Evolutionary conservation across 495 filamentous ascomycete genomes (phyloP).

Genomic region (Hypoxylon cercidicola): DNA sequence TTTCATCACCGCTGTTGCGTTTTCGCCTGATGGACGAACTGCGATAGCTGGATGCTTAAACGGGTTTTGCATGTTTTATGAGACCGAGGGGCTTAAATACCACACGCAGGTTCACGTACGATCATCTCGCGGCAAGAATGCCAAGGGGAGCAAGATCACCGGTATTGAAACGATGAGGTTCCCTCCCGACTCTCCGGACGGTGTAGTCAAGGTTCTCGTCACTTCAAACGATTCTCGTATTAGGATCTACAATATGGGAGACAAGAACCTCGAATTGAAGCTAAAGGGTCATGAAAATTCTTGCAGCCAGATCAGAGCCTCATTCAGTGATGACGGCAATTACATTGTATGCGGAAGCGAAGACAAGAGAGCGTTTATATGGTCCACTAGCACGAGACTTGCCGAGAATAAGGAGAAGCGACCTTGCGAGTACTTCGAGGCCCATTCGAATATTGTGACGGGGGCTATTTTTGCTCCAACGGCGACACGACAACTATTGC

Average conservation of each 20-base stretch:
- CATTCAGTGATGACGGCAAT: conserved; percentile 85
- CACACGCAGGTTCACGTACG: conserved; percentile 88
- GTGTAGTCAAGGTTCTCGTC: conserved; percentile 85
- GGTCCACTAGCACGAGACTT: conserved; percentile 70
- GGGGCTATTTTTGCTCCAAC: conserved; percentile 85
- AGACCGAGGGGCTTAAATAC: conserved; percentile 90
- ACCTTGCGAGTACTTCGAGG: conserved; percentile 87
- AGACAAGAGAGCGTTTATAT: conserved; percentile 88
- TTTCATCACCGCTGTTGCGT: conserved; percentile 91
- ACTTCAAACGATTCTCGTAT: conserved; percentile 96
- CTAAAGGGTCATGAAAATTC: conserved; percentile 92
- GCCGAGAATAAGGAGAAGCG: conserved; percentile 81
- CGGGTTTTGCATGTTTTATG: conserved; percentile 90
- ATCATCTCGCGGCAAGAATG: conserved; percentile 89
- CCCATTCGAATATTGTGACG: conserved; percentile 88
- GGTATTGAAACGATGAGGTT: conserved; percentile 82
- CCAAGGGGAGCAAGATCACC: conserved; percentile 97
- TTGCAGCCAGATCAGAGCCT: conserved; percentile 90
- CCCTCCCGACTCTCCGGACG: conserved; percentile 65
- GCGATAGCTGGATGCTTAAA: conserved; percentile 90
- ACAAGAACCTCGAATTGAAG: conserved; percentile 86
- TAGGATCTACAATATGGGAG: conserved; percentile 86
- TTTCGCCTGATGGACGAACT: conserved; percentile 90
- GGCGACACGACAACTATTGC: conserved; percentile 78
- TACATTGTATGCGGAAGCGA: conserved; percentile 96